A percentile compares a stretch with the other conserved stretches of the same genome.
Evolutionary conservation across 345 rosid species (phyloP).

Genomic region (Pugionium cornutum): DNA sequence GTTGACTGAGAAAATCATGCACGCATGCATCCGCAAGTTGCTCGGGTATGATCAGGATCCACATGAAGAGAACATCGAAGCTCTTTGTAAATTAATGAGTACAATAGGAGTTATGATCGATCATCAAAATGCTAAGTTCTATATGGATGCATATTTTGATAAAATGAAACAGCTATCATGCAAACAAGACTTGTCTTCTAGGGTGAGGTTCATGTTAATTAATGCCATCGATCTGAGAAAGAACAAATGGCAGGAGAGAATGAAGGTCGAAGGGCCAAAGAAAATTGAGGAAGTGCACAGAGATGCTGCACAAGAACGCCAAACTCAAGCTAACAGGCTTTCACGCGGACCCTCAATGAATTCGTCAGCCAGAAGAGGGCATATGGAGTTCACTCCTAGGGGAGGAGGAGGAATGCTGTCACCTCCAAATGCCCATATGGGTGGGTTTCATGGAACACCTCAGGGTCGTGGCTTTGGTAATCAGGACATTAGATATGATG

Average conservation of each 20-base stretch:
- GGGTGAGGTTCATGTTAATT: constrained; percentile 92
- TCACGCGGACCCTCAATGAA: constrained; percentile 67
- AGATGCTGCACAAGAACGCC: constrained; percentile 98
- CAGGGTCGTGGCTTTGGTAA: constrained; percentile 62
- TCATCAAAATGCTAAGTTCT: constrained; percentile 60
- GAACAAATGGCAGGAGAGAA: constrained; percentile 97
- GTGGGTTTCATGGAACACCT: constrained; percentile 70
- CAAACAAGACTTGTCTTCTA: constrained; percentile 72
- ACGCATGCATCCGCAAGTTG: constrained; percentile 72
- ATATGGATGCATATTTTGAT: constrained; percentile 81
- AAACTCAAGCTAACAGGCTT: constrained; percentile 67
- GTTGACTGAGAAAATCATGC: constrained; percentile 97
- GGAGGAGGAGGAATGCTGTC: constrained; percentile 61
- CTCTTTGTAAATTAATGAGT: constrained; percentile 90
- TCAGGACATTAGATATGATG: constrained; percentile 81
- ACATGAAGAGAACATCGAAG: constrained; percentile 91
- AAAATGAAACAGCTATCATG: constrained; percentile 64
- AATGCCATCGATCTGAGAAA: constrained; percentile 85
- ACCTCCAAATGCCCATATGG: constrained; percentile 67
- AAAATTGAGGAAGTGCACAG: constrained; percentile 97
- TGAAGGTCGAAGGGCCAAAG: constrained; percentile 99
- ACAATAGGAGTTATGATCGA: constrained; percentile 94
- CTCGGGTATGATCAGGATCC: constrained; percentile 75
- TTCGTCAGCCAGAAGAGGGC: constrained; percentile 60
- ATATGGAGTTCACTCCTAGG: constrained; percentile 74